Evolutionary conservation across 169 alveolate genomes (phyloP).

Genomic region (Plasmodium coatneyi): DNA sequence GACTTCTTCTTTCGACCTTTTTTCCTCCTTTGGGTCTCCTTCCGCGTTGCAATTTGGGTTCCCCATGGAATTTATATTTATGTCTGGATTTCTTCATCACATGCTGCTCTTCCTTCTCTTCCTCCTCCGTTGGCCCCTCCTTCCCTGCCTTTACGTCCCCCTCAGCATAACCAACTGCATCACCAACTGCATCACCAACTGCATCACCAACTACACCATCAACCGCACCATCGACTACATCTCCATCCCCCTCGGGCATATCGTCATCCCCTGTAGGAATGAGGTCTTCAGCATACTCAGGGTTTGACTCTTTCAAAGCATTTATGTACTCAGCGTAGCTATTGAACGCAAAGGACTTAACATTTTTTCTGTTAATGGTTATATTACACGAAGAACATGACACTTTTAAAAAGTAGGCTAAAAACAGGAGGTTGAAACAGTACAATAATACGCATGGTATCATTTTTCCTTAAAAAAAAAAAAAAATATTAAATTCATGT

Average conservation of each 20-base stretch:
- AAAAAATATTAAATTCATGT: background rate
- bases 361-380: background rate
- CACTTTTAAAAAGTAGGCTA: constrained; percentile 1
- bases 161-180: background rate
- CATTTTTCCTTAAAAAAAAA: constrained; percentile 43
- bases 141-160: too few species aligned
- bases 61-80: background rate
- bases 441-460: constrained; percentile 10
- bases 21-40: background rate
- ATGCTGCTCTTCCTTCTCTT: background rate
- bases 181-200: background rate
- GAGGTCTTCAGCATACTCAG: background rate
- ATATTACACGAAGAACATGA: constrained; percentile 12
- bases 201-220: background rate
- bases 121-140: background rate
- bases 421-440: background rate
- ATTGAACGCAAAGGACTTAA: background rate
- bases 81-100: background rate
- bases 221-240: background rate
- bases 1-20: background rate
- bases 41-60: background rate
- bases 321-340: background rate
- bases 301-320: background rate
- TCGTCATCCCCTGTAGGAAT: background rate
- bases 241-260: background rate